Evolutionary conservation across 345 rosid genomes (phyloP).

Genomic region (Heritiera fomes): DNA sequence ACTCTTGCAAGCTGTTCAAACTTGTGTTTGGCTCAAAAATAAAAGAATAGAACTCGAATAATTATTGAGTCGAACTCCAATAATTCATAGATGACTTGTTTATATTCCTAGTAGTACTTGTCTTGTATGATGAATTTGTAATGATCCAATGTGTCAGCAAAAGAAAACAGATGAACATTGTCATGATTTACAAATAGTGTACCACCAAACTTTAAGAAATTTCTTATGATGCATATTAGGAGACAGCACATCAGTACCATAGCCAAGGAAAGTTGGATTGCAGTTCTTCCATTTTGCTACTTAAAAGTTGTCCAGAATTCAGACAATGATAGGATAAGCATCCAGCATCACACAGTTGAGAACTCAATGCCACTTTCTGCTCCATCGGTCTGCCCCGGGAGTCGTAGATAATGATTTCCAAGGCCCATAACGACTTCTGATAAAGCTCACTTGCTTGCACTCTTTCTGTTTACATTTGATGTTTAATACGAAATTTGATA

Average conservation of each 20-base stretch:
- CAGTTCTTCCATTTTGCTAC: neutral
- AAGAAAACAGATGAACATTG: neutral
- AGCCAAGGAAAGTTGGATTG: neutral
- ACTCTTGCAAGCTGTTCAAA: no score
- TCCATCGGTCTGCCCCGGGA: neutral
- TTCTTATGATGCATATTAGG: neutral
- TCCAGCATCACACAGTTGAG: conserved; percentile 1
- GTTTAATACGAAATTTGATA: no score
- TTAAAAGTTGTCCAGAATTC: neutral
- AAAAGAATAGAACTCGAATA: no score
- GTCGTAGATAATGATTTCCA: neutral
- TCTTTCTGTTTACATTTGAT: neutral
- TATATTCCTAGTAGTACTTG: neutral
- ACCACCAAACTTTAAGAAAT: neutral
- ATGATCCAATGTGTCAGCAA: neutral
- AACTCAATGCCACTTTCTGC: neutral
- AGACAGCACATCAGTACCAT: neutral
- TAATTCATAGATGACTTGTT: no score
- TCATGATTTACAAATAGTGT: neutral
- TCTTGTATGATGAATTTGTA: neutral
- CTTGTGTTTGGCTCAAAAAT: no score
- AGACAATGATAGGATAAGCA: conserved; percentile 18
- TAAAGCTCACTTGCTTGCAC: neutral
- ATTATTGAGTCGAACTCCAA: no score
- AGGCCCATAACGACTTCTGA: neutral